These are phyloP conservation scores for Verticillium isaacii DNA, from an alignment of 2,329 filamentous ascomycete species.

Conservation along the genomic window DNA sequence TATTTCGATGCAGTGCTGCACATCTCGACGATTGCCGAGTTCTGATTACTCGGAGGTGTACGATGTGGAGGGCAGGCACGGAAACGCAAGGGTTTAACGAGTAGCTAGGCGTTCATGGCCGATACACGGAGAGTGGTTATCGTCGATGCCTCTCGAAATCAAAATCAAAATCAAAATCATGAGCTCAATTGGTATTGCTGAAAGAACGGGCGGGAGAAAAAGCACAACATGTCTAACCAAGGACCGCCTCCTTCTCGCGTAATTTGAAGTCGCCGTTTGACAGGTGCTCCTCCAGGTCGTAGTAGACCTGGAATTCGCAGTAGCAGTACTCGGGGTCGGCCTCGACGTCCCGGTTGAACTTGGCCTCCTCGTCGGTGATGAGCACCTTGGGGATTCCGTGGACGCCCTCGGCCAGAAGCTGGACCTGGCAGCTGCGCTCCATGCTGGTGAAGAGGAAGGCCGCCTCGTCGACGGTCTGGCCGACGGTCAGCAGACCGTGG, in stretches of 20 bases:
- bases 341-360: constrained; percentile 21
- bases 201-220: neutral
- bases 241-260: neutral
- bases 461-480: constrained; percentile 67
- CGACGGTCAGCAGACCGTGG: constrained; percentile 67
- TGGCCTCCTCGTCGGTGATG: constrained; percentile 36
- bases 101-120: no score
- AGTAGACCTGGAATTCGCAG: constrained; percentile 15
- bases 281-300: constrained; percentile 12
- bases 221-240: neutral
- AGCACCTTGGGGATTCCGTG: constrained; percentile 26
- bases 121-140: neutral
- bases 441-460: constrained; percentile 64
- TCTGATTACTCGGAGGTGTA: neutral
- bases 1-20: constrained; percentile 41
- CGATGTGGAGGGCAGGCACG: neutral
- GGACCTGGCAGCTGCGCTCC: constrained; percentile 62
- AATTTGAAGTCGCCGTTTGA: neutral
- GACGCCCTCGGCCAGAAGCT: constrained; percentile 56
- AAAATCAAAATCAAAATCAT: neutral
- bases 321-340: constrained; percentile 14
- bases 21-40: constrained; percentile 26
- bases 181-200: neutral
- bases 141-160: neutral
- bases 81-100: no score